Percentiles rank a stretch among this genome's conserved stretches.
These are phyloP conservation scores for Coemansia sp. DNA, from an alignment of 192 early-diverging fungal species.

Conservation along the genomic window DNA sequence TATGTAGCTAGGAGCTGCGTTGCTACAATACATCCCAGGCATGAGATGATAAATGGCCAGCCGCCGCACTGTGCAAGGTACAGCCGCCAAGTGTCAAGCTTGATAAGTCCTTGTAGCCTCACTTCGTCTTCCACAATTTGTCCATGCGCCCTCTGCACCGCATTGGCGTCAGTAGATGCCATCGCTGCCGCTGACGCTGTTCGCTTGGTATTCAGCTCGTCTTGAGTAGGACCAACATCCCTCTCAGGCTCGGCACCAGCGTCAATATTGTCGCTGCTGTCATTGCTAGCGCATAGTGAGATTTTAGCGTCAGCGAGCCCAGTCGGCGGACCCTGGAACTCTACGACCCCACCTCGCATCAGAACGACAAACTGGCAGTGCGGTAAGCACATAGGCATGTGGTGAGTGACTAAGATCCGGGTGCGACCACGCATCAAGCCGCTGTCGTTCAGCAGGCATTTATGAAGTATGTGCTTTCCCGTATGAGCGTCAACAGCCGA, in stretches of 20 bases:
- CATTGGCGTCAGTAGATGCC: not conserved
- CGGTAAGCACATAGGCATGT: conserved; percentile 66
- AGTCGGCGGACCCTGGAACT: conserved; percentile 18
- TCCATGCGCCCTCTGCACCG: conserved; percentile 42
- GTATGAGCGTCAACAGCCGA: conserved; percentile 95
- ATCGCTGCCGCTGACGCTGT: not conserved
- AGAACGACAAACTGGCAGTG: conserved; percentile 61
- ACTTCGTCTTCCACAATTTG: conserved; percentile 81
- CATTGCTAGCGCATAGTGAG: too few relatives aligned
- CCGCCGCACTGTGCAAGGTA: conserved; percentile 75
- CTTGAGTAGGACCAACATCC: conserved; percentile 21
- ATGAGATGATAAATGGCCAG: conserved; percentile 55
- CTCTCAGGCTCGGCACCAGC: conserved; percentile 5
- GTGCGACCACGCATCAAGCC: conserved; percentile 72
- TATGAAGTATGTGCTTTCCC: conserved; percentile 76
- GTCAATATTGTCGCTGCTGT: not conserved
- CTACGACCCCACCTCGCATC: conserved; percentile 58
- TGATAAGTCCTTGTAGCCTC: conserved; percentile 72
- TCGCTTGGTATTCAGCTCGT: conserved; percentile 9
- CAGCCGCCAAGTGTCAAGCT: conserved; percentile 66
- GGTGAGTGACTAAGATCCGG: conserved; percentile 84
- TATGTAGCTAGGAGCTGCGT: conserved; percentile 54
- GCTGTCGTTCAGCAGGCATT: conserved; percentile 63
- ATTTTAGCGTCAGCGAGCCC: not conserved
- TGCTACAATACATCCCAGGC: conserved; percentile 57